Evolutionary conservation across 495 filamentous ascomycete species (phyloP), one percentile per base, ranked within the genome.

Genomic region (Recurvomyces mirabilis): DNA sequence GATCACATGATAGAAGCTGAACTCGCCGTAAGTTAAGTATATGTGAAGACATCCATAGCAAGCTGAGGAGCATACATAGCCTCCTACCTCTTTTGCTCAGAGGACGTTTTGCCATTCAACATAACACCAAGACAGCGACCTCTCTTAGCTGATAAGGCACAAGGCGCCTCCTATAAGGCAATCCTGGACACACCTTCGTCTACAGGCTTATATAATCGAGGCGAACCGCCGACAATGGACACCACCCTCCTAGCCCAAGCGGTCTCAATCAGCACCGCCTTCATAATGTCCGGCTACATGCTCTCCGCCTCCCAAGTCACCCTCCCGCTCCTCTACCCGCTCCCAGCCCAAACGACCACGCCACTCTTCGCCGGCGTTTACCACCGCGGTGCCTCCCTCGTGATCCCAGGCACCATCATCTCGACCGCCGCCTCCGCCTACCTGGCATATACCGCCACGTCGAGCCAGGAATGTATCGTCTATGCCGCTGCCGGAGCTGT

Each of bases 261-360:
- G 20, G 15, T 18, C 37, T 40, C 37, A 7, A 40, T 40, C 37
- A 25, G 20, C 10, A 18, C 37, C 3, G 20, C 37, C 20, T 40
- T 40, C 37, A 40, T 40, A 20, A 6, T 40, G 9, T 17, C 14
- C 24, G 37, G 37, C 37, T 40, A 40, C 37, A 40, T 40, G 37
- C 37, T 40, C 20, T 24, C 37, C 10, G 11, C 37, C 3, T 40
- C 37, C 4, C 37, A 40, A 40, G 28, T 14, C 37, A 25, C 37
- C 37, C 19, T 40, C 7, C 37, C 37, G 6, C 37, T 40, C 11
- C 23, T 40, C 10, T 40, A 25, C 20, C 37, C 37, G 4, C 37
- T 25, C 10, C 37, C 37, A 21, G 23, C 37, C 10, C 28, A 20
- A 40, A 23, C 28, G 20, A 40, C 20, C 37, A 40, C 37, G 4